phyloP scores from a whole-genome alignment of 2,329 filamentous ascomycete species.

The Aspergillus nomiae region DNA sequence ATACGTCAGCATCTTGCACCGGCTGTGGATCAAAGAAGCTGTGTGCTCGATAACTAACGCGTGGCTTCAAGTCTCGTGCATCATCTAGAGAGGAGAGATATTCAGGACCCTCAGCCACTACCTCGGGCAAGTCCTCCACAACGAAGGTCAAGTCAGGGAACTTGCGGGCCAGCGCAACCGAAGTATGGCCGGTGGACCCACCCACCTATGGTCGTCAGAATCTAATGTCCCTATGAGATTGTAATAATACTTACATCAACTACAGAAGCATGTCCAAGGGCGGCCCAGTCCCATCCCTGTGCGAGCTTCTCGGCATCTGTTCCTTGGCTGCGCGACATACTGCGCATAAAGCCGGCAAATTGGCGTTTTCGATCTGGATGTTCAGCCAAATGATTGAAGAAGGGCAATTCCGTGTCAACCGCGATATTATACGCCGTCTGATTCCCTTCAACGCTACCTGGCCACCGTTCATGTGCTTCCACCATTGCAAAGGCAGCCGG shows the following conservation, averaged over 20 bases:
- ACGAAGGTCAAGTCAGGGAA: slow-evolving; percentile 58
- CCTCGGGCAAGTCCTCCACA: slow-evolving; percentile 50
- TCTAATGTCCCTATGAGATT: neutral
- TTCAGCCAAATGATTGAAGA: slow-evolving; percentile 36
- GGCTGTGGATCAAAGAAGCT: slow-evolving; percentile 43
- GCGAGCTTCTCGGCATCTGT: slow-evolving; percentile 58
- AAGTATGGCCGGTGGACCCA: slow-evolving; percentile 61
- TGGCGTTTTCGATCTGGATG: slow-evolving; percentile 45
- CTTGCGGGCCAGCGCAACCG: slow-evolving; percentile 54
- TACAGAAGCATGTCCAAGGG: slow-evolving; percentile 51
- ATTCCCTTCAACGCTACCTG: slow-evolving; percentile 19
- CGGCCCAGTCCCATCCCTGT: slow-evolving; percentile 56
- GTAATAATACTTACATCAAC: slow-evolving; percentile 47
- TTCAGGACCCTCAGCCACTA: neutral
- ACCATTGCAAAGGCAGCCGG: slow-evolving; percentile 22
- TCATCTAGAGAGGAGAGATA: neutral
- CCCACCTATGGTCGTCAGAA: slow-evolving; percentile 36
- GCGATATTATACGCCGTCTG: slow-evolving; percentile 33
- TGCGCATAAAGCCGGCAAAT: slow-evolving; percentile 59
- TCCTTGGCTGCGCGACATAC: slow-evolving; percentile 58
- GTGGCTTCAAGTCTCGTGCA: neutral
- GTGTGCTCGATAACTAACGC: slow-evolving; percentile 34
- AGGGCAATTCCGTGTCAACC: slow-evolving; percentile 26
- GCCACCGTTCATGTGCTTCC: slow-evolving; percentile 28
- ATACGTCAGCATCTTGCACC: slow-evolving; percentile 30